Evolutionary conservation across 75 land plant species (phyloP), one percentile per base, ranked within the genome.

Genomic region (Sequoiadendron giganteum): DNA sequence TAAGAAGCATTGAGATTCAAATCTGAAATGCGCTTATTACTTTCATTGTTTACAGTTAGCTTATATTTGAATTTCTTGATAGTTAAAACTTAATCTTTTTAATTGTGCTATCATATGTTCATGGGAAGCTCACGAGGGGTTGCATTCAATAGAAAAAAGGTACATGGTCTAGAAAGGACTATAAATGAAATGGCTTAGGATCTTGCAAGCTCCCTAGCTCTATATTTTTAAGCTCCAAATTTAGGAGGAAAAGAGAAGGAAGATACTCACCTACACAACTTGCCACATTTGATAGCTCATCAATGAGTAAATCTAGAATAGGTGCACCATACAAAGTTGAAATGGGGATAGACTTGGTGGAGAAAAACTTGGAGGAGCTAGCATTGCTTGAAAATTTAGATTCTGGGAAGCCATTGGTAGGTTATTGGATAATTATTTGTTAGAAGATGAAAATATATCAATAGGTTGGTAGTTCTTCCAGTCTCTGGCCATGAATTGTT

Each of bases 61-160:
- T 34, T 87, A 5, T 13, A 9, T 36, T 85, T 85, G 58, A 48
- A 85, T 30, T 85, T 18, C 0, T 40, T 82, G 72, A n/a, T n/a
- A n/a, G n/a, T n/a, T n/a, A n/a, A n/a, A n/a, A n/a, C n/a, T n/a
- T n/a, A n/a, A n/a, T n/a, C n/a, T n/a, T n/a, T n/a, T n/a, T n/a
- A n/a, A n/a, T n/a, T n/a, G n/a, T n/a, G n/a, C n/a, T n/a, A n/a
- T 25, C 88, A 95, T 94, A 95, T 68, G 40, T 95, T 93, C 45
- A 95, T 93, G 68, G 94, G 96, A 34, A 93, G 84, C 90, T 95
- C 96, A 58, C 96, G 92, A 89, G 85, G 96, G 96, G 36, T 89
- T 95, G 40, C 88, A 87, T n/a, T 89, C 94, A 10, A 49, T 95
- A 68, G 94, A 92, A 87, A 84, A 91, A 55, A 92, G 80, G 96